Evolutionary conservation across 768 basidiomycete species (phyloP).

Genomic region (Gymnopilus junonius): DNA sequence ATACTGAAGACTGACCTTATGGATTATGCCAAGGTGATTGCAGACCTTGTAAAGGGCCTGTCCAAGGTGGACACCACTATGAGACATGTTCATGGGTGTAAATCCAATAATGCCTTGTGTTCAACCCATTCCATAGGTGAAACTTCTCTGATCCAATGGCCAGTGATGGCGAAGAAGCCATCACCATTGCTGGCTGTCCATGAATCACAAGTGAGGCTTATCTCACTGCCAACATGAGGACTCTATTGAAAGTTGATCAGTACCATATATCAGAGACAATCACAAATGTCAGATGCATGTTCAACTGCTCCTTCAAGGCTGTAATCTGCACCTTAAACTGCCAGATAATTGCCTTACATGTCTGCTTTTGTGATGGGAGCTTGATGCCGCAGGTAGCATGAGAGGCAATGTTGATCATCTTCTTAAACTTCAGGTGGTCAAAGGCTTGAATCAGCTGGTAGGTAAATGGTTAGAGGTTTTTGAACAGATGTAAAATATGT

Average conservation of each 20-base stretch:
- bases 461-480: background rate
- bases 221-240: background rate
- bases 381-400: conserved; percentile 32
- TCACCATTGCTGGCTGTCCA: conserved; percentile 42
- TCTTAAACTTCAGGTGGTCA: conserved; percentile 33
- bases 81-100: conserved; percentile 37
- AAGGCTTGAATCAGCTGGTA: conserved; percentile 14
- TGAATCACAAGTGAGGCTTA: conserved; percentile 35
- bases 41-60: conserved; percentile 41
- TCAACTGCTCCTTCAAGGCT: background rate
- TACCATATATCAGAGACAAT: too few species aligned
- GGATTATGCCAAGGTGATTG: conserved; percentile 24
- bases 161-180: conserved; percentile 41
- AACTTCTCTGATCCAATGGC: conserved; percentile 38
- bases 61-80: conserved; percentile 37
- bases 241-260: background rate
- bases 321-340: background rate
- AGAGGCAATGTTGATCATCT: conserved; percentile 29
- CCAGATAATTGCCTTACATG: background rate
- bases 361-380: background rate
- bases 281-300: background rate
- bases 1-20: conserved; percentile 29
- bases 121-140: conserved; percentile 28
- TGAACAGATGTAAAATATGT: too few species aligned
- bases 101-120: conserved; percentile 35